A percentile compares a stretch with the other conserved stretches of the same genome.
These are phyloP conservation scores for Polymyxa betae DNA, from an alignment of 208 protist genomes.

Conservation along the genomic window DNA sequence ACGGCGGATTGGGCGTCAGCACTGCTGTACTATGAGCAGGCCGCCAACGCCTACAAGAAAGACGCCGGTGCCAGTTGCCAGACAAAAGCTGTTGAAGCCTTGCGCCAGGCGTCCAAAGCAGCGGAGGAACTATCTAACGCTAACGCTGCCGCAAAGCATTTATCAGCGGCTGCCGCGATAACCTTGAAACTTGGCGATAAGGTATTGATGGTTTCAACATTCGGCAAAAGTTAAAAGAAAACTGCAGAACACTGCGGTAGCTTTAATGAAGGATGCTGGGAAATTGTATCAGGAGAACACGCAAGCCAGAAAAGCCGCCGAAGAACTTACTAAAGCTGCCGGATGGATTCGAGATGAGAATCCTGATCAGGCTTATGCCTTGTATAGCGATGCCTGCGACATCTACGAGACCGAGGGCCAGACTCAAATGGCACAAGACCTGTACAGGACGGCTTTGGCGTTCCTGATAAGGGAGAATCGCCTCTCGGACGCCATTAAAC, in stretches of 20 bases:
- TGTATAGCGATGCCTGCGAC: conserved; percentile 1
- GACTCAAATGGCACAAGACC: conserved; percentile 8
- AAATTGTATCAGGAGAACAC: conserved; percentile 38
- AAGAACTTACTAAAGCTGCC: conserved; percentile 21
- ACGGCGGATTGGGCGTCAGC: conserved; percentile 5
- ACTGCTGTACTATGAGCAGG: neutral
- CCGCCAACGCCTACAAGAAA: conserved; percentile 27
- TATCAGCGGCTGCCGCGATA: neutral
- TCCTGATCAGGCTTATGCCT: neutral
- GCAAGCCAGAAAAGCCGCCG: conserved; percentile 13
- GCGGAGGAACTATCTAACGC: neutral
- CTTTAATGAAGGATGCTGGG: neutral
- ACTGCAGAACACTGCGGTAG: neutral
- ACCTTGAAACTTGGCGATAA: neutral
- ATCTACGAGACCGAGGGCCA: conserved; percentile 18
- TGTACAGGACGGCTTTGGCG: neutral
- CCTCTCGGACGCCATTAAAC: neutral
- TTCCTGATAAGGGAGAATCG: neutral
- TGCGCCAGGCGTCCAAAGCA: neutral
- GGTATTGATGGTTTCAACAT: neutral
- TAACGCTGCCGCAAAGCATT: conserved; percentile 20
- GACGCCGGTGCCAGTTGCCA: neutral
- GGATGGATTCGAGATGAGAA: conserved; percentile 47
- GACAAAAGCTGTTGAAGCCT: neutral
- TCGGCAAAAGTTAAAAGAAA: neutral